These are phyloP conservation scores for Dryadomyces quercus-mongolicae DNA, from an alignment of 2,329 filamentous ascomycete genomes.

Conservation along the genomic window DNA sequence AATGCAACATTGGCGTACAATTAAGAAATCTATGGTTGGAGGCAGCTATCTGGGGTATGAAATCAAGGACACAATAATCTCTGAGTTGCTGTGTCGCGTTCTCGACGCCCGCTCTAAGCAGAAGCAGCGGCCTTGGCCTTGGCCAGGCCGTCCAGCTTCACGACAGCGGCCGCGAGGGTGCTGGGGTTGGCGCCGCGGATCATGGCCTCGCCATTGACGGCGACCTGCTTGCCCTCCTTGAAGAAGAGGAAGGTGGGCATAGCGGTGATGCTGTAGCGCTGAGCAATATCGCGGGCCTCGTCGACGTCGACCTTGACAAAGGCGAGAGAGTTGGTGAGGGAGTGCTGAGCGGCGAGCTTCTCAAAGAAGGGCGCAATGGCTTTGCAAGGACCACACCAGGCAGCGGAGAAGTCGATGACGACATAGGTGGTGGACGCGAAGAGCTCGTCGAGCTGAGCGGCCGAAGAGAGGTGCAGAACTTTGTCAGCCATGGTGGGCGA, in stretches of 20 bases:
- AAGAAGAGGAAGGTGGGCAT: slow-evolving; percentile 52
- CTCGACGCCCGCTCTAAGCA: neutral
- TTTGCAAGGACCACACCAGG: slow-evolving; percentile 50
- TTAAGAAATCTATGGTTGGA: no score
- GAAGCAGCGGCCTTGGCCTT: neutral
- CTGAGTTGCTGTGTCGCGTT: no score
- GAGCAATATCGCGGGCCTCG: slow-evolving; percentile 34
- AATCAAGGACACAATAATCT: no score
- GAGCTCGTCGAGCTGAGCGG: slow-evolving; percentile 36
- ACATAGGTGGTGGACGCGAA: slow-evolving; percentile 35
- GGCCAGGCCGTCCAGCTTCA: slow-evolving; percentile 10
- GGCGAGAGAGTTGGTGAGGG: slow-evolving; percentile 28
- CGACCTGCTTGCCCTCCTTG: slow-evolving; percentile 35
- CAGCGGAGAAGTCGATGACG: slow-evolving; percentile 43
- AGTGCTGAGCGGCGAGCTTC: slow-evolving; percentile 28
- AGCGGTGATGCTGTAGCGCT: slow-evolving; percentile 35
- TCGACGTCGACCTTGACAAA: slow-evolving; percentile 51
- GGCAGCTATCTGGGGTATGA: no score
- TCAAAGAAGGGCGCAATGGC: slow-evolving; percentile 41
- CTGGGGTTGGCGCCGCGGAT: slow-evolving; percentile 15
- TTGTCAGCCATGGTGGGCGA: slow-evolving; percentile 1
- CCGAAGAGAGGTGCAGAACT: slow-evolving; percentile 27
- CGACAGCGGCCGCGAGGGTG: slow-evolving; percentile 7
- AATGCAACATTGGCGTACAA: no score
- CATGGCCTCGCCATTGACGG: slow-evolving; percentile 16